Percentiles rank a stretch among this genome's conserved stretches.
Conservation (phyloP, 2,329 filamentous ascomycete genomes). For the Pleomassaria siparia region DNA sequence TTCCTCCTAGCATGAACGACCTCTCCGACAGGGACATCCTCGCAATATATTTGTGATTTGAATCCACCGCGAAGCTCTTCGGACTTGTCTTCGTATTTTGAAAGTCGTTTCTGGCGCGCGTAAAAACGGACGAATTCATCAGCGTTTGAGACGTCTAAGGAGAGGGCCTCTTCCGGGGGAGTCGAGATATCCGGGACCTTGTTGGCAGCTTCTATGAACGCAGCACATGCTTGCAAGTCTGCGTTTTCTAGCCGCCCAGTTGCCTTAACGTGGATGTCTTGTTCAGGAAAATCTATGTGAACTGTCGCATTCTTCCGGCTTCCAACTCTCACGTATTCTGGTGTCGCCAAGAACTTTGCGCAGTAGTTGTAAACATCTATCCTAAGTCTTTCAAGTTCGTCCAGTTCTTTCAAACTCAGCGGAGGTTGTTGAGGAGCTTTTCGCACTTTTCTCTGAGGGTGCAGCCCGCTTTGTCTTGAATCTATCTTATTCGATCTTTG, state of each 20-base stretch:
- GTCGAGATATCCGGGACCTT: background rate
- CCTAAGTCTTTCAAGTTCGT: background rate
- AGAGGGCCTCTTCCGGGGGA: background rate
- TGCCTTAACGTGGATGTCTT: background rate
- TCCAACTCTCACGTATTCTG: background rate
- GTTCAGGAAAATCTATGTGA: background rate
- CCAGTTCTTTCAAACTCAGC: background rate
- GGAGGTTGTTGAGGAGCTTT: background rate
- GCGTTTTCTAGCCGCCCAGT: background rate
- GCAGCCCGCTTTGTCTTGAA: too few species aligned
- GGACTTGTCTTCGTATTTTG: background rate
- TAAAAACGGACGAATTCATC: background rate
- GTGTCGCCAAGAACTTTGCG: background rate
- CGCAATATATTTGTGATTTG: background rate
- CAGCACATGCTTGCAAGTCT: background rate
- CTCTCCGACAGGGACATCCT: background rate
- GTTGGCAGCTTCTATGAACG: background rate
- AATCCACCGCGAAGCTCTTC: background rate
- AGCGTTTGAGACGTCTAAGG: background rate
- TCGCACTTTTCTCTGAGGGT: too few species aligned
- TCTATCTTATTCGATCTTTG: too few species aligned
- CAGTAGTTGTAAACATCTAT: background rate
- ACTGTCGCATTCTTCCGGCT: background rate
- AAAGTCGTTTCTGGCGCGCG: background rate
- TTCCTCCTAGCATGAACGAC: background rate